Percentiles rank a stretch among this genome's conserved stretches.
Evolutionary conservation across 768 basidiomycete genomes (phyloP).

Genomic region (Steccherinum ochraceum): DNA sequence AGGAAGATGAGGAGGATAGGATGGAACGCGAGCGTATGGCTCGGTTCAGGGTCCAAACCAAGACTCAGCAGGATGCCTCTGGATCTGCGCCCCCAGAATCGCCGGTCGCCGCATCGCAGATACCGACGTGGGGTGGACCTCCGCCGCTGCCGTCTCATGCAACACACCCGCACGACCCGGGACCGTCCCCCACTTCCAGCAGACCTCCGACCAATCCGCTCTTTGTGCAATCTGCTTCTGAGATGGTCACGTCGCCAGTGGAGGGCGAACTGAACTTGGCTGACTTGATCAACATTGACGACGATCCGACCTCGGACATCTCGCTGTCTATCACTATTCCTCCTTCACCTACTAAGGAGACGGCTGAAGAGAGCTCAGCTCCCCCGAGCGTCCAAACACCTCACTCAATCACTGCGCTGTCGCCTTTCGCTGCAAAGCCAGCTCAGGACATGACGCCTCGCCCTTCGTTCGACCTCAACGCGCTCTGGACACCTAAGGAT

Average conservation of each 20-base stretch:
- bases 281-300: constrained; percentile 75
- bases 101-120: constrained; percentile 32
- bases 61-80: constrained; percentile 22
- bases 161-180: constrained; percentile 22
- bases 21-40: constrained; percentile 66
- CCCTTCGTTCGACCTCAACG: constrained; percentile 63
- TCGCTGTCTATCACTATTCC: constrained; percentile 15
- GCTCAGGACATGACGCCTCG: constrained; percentile 37
- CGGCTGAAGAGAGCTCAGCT: constrained; percentile 6
- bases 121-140: constrained; percentile 55
- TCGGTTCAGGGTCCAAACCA: constrained; percentile 36
- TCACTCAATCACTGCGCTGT: constrained; percentile 20
- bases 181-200: constrained; percentile 18
- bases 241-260: constrained; percentile 25
- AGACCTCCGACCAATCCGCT: constrained; percentile 27
- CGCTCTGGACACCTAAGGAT: constrained; percentile 58
- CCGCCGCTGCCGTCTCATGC: constrained; percentile 50
- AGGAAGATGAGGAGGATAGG: constrained; percentile 48
- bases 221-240: constrained; percentile 34
- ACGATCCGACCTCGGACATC: constrained; percentile 40
- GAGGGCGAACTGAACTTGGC: constrained; percentile 69
- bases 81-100: constrained; percentile 71
- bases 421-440: constrained; percentile 26
- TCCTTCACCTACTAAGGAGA: constrained; percentile 2
- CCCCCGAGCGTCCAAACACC: constrained; percentile 1